Evolutionary conservation across 345 rosid species (phyloP), one percentile per base, ranked within the genome.

Genomic region (Anacardium occidentale): DNA sequence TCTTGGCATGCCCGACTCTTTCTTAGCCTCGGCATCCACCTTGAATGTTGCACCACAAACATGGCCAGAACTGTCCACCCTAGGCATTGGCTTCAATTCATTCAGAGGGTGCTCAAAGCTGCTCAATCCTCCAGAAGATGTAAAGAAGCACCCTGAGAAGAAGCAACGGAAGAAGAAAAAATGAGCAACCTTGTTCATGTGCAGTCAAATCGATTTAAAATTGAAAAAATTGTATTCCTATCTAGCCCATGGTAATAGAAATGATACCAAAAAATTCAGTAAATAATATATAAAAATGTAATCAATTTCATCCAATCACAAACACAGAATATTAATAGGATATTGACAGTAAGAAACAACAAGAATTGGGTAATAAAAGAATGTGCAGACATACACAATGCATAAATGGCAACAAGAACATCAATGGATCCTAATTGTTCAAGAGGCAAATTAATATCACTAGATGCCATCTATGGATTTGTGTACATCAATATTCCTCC

Each of bases 31-130:
- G 0, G 80, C 77, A 79, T 94, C 97, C 77, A 92, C 97, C 83
- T 82, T 83, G 84, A 94, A 92, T 22, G 54, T 84, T 1, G 96
- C 86, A 60, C 97, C 97, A 4, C 97, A 92, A 29, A 90, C 85
- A 66, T 94, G 73, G 29, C 97, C 96, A 0, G 96, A 94, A 74
- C 98, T 94, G 78, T 94, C 98, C 57, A 94, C 97, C 80, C 97
- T 87, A 0, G 97, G 98, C 66, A 89, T 85, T 0, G 98, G 87
- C 90, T 94, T 94, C 86, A 94, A 68, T 85, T 90, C 97, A 71
- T 92, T 85, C 71, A 84, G 42, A 2, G 98, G 98, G 79, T 85
- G 88, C 85, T 90, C 97, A 18, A 70, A 94, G 84, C 97, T 94
- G 89, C 95, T 90, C 82, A 94, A 77, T 64, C 98, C 98, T 70